These are phyloP conservation scores for Pilaira anomala DNA, from an alignment of 192 early-diverging fungal species.

Conservation along the genomic window DNA sequence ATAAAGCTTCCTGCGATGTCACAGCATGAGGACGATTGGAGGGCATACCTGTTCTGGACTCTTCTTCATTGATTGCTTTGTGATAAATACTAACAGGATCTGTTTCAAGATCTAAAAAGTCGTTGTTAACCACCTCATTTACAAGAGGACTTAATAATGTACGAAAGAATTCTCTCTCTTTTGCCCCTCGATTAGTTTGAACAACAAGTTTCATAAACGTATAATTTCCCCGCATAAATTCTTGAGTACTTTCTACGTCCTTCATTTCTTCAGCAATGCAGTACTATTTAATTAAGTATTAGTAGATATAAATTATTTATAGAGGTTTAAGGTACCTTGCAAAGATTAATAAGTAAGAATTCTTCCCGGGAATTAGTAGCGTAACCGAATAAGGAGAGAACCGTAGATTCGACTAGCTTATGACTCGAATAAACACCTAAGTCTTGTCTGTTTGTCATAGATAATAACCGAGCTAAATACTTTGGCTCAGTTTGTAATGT, in stretches of 20 bases:
- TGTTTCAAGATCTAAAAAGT: constrained; percentile 84
- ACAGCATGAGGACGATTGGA: constrained; percentile 74
- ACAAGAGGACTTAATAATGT: constrained; percentile 83
- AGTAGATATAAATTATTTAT: not conserved
- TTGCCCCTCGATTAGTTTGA: constrained; percentile 92
- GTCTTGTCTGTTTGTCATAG: constrained; percentile 76
- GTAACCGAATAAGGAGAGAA: constrained; percentile 93
- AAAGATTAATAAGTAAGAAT: constrained; percentile 91
- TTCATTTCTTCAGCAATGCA: constrained; percentile 90
- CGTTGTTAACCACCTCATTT: constrained; percentile 72
- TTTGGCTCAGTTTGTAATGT: constrained; percentile 93
- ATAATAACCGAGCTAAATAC: constrained; percentile 91
- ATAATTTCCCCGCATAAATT: constrained; percentile 96
- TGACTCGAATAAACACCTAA: constrained; percentile 60
- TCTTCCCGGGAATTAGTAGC: constrained; percentile 97
- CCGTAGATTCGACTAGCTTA: constrained; percentile 86
- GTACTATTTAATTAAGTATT: constrained; percentile 25
- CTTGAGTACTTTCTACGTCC: constrained; percentile 81
- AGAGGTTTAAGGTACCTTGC: constrained; percentile 57
- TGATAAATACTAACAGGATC: constrained; percentile 90
- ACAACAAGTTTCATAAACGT: constrained; percentile 96
- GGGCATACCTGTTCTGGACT: constrained; percentile 82
- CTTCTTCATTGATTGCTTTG: constrained; percentile 84
- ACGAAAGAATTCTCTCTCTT: constrained; percentile 89
- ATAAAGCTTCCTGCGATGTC: constrained; percentile 75